Conservation (phyloP, 2,329 filamentous ascomycete species). For the Colletotrichum camelliae region DNA sequence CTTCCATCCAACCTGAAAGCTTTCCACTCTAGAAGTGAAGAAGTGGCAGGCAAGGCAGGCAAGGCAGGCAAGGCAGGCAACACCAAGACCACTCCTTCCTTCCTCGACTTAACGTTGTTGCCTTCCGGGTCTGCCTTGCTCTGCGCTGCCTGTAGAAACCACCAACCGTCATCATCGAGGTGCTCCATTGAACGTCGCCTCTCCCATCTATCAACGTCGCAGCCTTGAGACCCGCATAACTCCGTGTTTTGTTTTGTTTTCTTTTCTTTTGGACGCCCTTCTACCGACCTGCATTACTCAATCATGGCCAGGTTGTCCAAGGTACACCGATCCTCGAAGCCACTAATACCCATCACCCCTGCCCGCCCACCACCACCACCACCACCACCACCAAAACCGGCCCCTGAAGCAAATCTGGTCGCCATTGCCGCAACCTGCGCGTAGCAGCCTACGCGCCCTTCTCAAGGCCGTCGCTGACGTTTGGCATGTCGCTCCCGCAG, state of each 20-base stretch:
- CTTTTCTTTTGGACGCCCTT: neutral
- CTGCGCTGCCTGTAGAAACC: neutral
- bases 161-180: neutral
- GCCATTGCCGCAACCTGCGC: neutral
- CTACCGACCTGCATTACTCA: neutral
- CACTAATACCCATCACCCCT: neutral
- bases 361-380: neutral
- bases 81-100: neutral
- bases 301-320: neutral
- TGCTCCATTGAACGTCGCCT: neutral
- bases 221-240: neutral
- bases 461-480: neutral
- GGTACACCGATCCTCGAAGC: neutral
- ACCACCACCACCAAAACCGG: neutral
- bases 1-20: neutral
- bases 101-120: neutral
- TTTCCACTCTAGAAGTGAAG: neutral
- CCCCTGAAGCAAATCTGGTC: neutral
- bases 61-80: neutral
- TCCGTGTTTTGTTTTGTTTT: neutral
- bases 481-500: neutral
- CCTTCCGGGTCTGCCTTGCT: neutral
- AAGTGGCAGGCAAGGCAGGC: too few relatives aligned
- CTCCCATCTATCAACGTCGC: neutral
- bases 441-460: neutral